Evolutionary conservation across 176 grass and related monocot genomes (phyloP), one percentile per base, ranked within the genome.

Genomic region (Eleusine indica): DNA sequence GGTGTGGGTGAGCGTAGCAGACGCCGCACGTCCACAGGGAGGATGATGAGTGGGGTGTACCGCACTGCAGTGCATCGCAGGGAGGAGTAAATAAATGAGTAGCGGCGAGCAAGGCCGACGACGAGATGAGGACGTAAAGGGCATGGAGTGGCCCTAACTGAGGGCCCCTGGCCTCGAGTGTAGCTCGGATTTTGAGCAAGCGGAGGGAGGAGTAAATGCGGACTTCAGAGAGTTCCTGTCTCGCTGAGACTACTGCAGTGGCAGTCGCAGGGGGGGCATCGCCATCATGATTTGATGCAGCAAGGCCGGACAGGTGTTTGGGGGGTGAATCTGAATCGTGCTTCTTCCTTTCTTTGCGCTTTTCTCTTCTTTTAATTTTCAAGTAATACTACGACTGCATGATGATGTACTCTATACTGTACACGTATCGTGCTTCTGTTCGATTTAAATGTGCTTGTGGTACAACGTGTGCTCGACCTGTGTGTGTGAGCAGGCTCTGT

Each of bases 121-220:
- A 57, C 58, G 75, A 74, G 68, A 54, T 9, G 66, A 67, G 14
- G 86, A 74, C 74, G 67, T 57, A 71, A 48, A 79, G 66, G 41
- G 15, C 60, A 65, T 62, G 39, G 77, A 81, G 73, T 29, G 19
- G 35, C 48, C 37, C 81, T 82, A 54, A 89, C 85, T 77, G 83
- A 41, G 74, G 37, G 28, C 39, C 71, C 82, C 82, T 46, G 7
- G 56, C 67, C 57, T 19, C 0, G 71, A 68, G 42, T 52, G 71
- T 48, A 83, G 79, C 88, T 86, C 88, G 88, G 80, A 90, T 86
- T 90, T 74, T 86, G 88, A 86, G 84, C 52, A 51, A 49, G 51
- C 29, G 48, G 22, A 78, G 15, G 62, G 7, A 51, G 82, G 58
- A 84, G 82, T 84, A 84, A 80, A 86, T 86, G 80, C 44, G 18